Conservation (phyloP, 2,329 filamentous ascomycete species). For the Colletotrichum lindemuthianum region DNA sequence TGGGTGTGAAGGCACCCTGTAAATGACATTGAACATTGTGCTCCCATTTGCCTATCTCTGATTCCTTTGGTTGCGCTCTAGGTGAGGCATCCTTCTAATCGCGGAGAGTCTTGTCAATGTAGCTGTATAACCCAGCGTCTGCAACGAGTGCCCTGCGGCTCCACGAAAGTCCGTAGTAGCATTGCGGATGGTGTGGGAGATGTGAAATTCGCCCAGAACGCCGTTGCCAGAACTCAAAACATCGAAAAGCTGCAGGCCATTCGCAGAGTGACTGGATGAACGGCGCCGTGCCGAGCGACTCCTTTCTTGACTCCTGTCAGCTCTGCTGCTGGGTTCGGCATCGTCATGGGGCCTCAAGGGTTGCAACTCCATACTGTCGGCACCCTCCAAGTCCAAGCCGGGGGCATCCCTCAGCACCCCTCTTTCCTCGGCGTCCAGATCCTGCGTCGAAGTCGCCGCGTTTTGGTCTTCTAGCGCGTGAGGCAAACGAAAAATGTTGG, state of each 20-base stretch:
- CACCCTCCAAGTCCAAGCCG: constrained; percentile 48
- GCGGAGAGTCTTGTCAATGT: constrained; percentile 55
- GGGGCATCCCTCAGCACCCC: constrained; percentile 56
- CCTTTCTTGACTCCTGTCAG: constrained; percentile 30
- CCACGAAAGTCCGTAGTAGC: constrained; percentile 58
- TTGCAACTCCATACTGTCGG: constrained; percentile 58
- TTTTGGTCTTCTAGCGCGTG: constrained; percentile 21
- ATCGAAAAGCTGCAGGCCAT: constrained; percentile 55
- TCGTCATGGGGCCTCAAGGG: constrained; percentile 38
- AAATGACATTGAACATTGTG: constrained; percentile 20
- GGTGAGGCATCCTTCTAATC: constrained; percentile 32
- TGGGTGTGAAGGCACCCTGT: constrained; percentile 32
- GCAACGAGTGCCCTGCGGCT: constrained; percentile 61
- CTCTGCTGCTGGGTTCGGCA: constrained; percentile 13
- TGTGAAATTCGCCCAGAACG: constrained; percentile 63
- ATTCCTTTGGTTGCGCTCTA: constrained; percentile 34
- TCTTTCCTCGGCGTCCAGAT: constrained; percentile 67
- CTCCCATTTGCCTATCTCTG: constrained; percentile 24
- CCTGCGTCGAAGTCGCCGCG: constrained; percentile 47
- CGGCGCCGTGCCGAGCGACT: constrained; percentile 38
- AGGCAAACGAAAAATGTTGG: constrained; percentile 26
- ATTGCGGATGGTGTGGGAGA: constrained; percentile 59
- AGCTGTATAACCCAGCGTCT: constrained; percentile 64
- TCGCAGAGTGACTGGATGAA: constrained; percentile 25
- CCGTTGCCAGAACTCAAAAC: constrained; percentile 65